Evolutionary conservation across 179 eudicot genomes (phyloP).

Genomic region (Pouteria campechiana): DNA sequence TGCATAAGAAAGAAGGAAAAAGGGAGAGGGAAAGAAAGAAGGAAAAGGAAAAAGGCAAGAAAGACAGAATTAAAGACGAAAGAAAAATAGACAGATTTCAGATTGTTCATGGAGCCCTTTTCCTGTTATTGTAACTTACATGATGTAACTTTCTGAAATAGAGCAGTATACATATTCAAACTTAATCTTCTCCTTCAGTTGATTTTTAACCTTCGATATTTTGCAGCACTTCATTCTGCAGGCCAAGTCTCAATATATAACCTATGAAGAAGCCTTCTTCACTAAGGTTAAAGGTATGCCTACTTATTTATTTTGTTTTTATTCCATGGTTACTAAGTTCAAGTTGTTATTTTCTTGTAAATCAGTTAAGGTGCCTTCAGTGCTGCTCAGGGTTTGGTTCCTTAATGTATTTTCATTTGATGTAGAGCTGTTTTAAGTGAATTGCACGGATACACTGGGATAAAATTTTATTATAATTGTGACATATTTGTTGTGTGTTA

Average conservation of each 20-base stretch:
- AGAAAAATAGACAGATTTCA: too few relatives aligned
- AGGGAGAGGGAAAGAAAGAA: too few relatives aligned
- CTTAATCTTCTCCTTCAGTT: background rate
- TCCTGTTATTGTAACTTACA: background rate
- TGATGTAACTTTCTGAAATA: background rate
- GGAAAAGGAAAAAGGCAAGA: too few relatives aligned
- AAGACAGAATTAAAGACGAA: too few relatives aligned
- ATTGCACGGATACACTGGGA: background rate
- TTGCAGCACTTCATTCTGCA: slow-evolving; percentile 53
- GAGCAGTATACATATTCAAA: background rate
- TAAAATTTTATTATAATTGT: background rate
- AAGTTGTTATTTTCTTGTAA: background rate
- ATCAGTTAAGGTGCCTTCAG: too few relatives aligned
- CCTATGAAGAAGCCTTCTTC: slow-evolving; percentile 52
- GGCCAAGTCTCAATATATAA: slow-evolving; percentile 18
- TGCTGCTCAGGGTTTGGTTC: background rate
- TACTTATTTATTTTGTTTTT: background rate
- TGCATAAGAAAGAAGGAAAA: too few relatives aligned
- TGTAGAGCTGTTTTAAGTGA: background rate
- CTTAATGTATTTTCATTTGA: background rate
- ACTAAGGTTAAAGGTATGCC: slow-evolving; percentile 42
- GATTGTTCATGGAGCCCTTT: too few relatives aligned
- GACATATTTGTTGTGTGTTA: background rate
- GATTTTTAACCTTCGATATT: background rate
- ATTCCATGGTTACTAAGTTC: background rate